Evolutionary conservation across 805 yeast species (phyloP).

Genomic region (Clavispora santaluciae): DNA sequence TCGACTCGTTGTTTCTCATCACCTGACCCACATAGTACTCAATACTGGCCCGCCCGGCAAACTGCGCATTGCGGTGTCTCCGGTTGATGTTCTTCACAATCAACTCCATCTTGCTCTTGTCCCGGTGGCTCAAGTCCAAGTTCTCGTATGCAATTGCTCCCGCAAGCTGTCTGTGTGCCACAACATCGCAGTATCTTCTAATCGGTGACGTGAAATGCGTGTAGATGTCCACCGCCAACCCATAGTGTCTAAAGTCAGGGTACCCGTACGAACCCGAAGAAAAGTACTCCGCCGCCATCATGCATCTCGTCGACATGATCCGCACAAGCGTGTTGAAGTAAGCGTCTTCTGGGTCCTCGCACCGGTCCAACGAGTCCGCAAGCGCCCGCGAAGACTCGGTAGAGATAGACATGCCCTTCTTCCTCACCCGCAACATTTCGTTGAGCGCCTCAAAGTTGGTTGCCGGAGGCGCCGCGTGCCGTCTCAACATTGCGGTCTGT

Average conservation of each 20-base stretch:
- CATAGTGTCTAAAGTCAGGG: constrained; percentile 93
- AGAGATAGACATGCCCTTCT: constrained; percentile 63
- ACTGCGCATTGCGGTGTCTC: constrained; percentile 96
- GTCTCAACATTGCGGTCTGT: constrained; percentile 96
- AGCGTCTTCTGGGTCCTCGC: constrained; percentile 77
- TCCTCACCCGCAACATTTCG: constrained; percentile 80
- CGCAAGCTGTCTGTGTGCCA: constrained; percentile 95
- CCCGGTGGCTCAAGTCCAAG: constrained; percentile 75
- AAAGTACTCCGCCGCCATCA: constrained; percentile 99
- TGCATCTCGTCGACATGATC: constrained; percentile 96
- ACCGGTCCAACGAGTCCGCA: constrained; percentile 89
- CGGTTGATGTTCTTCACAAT: constrained; percentile 85
- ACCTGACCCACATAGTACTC: constrained; percentile 98
- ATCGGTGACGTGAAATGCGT: constrained; percentile 99
- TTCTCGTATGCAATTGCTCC: constrained; percentile 96
- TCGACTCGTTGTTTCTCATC: constrained; percentile 75
- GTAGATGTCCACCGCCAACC: constrained; percentile 94
- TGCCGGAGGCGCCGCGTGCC: constrained; percentile 97
- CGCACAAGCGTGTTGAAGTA: constrained; percentile 90
- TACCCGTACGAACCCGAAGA: constrained; percentile 86
- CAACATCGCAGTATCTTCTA: constrained; percentile 95
- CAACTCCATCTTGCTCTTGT: constrained; percentile 82
- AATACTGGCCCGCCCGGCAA: constrained; percentile 97
- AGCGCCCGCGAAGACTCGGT: constrained; percentile 83
- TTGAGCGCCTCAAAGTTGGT: constrained; percentile 86